phyloP scores from a whole-genome alignment of 1,284 basidiomycete genomes.

The Sanghuangporus weigelae region DNA sequence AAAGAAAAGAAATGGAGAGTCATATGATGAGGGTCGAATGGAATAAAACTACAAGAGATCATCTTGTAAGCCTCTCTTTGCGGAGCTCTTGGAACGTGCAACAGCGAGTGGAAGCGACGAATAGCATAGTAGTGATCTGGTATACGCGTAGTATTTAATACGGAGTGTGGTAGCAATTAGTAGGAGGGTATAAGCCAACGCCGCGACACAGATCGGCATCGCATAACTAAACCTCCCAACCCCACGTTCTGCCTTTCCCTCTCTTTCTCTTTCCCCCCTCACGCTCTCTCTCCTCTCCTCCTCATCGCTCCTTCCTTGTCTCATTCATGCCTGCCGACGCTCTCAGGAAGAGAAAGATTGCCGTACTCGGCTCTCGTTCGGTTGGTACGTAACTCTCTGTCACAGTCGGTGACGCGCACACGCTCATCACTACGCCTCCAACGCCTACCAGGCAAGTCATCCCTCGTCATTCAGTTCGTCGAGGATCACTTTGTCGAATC shows the following conservation, averaged over 20 bases:
- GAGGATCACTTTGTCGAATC: conserved; percentile 69
- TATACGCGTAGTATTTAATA: not conserved
- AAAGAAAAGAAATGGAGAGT: not conserved
- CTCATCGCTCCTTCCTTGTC: conserved; percentile 17
- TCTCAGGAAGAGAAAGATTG: conserved; percentile 80
- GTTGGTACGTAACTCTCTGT: conserved; percentile 54
- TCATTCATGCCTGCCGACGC: conserved; percentile 47
- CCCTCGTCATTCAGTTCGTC: conserved; percentile 70
- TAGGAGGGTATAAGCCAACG: not conserved
- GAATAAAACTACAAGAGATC: not conserved
- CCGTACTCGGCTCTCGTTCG: conserved; percentile 74
- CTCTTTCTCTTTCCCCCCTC: conserved; percentile 16
- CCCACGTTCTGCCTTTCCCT: conserved; percentile 6
- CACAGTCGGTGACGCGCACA: conserved; percentile 15
- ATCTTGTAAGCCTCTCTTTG: too few species aligned
- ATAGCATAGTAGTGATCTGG: not conserved
- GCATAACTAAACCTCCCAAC: not conserved
- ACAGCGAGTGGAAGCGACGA: not conserved
- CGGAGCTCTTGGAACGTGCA: too few species aligned
- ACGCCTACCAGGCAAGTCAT: conserved; percentile 62
- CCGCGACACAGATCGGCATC: conserved; percentile 11
- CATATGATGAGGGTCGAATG: conserved; percentile 1
- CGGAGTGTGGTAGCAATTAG: not conserved
- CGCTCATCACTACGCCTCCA: conserved; percentile 11
- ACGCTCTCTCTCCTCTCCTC: conserved; percentile 5